Percentiles rank a stretch among this genome's conserved stretches.
These are phyloP conservation scores for Nephromyces sp. DNA, from an alignment of 169 alveolate species.

Conservation along the genomic window DNA sequence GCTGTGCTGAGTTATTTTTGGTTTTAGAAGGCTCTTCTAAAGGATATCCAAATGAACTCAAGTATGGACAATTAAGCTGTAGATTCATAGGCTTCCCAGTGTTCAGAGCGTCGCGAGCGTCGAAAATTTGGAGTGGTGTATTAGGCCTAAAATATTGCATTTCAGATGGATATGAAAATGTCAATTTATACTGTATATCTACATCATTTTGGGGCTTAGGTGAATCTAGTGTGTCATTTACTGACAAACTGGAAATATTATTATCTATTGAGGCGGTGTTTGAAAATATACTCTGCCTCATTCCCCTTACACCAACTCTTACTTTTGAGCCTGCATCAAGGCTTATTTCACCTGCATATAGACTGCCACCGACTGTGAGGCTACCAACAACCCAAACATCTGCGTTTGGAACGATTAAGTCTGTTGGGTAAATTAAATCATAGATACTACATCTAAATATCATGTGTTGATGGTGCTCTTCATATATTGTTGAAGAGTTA, in stretches of 20 bases:
- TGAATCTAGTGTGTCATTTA: background rate
- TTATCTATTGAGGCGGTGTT: background rate
- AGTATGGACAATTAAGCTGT: background rate
- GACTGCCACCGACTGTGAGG: background rate
- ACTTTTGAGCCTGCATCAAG: background rate
- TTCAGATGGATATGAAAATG: background rate
- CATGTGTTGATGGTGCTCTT: background rate
- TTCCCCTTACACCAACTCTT: background rate
- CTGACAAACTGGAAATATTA: too few relatives aligned
- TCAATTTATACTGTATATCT: background rate
- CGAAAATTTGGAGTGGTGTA: background rate
- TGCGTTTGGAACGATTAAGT: background rate
- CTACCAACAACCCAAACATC: background rate
- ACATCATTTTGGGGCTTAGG: background rate
- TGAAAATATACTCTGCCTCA: background rate
- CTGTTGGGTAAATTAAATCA: background rate
- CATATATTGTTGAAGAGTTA: background rate
- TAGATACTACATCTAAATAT: background rate
- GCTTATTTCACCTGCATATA: background rate
- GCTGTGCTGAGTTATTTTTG: background rate
- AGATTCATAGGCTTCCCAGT: background rate
- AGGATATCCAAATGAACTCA: background rate
- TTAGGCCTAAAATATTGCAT: background rate
- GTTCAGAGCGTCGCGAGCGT: background rate
- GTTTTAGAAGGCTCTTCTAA: too few relatives aligned